Percentiles rank a stretch among this genome's conserved stretches.
These are phyloP conservation scores for Leptodontidium sp. DNA, from an alignment of 2,329 filamentous ascomycete species.

Conservation along the genomic window DNA sequence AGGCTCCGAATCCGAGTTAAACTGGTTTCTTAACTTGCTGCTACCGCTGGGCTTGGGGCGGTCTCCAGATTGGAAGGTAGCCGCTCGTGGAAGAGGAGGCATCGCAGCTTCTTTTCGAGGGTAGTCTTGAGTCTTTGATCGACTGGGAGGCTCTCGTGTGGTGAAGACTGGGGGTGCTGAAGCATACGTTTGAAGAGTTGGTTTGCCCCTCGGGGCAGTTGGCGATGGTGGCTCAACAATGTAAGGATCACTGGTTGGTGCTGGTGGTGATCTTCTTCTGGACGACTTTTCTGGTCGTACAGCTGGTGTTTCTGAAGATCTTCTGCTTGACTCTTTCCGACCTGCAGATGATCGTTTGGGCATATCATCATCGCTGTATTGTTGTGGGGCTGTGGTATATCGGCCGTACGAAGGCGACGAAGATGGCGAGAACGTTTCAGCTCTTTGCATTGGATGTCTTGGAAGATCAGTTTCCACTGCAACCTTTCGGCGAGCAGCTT, in stretches of 20 bases:
- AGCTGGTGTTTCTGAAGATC: constrained; percentile 41
- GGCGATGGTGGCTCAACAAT: constrained; percentile 45
- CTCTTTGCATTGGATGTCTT: constrained; percentile 38
- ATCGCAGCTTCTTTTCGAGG: constrained; percentile 34
- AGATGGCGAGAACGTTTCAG: constrained; percentile 42
- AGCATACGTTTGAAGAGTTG: constrained; percentile 40
- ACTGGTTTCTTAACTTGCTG: constrained; percentile 38
- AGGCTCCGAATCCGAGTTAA: constrained; percentile 34
- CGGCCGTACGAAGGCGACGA: constrained; percentile 21
- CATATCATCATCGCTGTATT: constrained; percentile 44
- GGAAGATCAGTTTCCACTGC: constrained; percentile 30
- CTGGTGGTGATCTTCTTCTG: constrained; percentile 34
- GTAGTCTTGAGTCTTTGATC: constrained; percentile 45
- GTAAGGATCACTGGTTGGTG: constrained; percentile 32
- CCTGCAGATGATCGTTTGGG: constrained; percentile 43
- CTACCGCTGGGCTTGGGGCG: constrained; percentile 31
- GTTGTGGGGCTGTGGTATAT: constrained; percentile 34
- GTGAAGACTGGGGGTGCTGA: constrained; percentile 42
- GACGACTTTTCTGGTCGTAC: constrained; percentile 35
- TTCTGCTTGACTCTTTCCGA: constrained; percentile 37
- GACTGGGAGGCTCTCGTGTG: constrained; percentile 39
- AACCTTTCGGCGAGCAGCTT: constrained; percentile 42
- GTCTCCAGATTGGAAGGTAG: constrained; percentile 40
- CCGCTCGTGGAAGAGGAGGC: constrained; percentile 43
- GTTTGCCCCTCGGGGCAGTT: constrained; percentile 35